Percentiles rank a stretch among this genome's conserved stretches.
phyloP scores from a whole-genome alignment of 306 rosid genomes.

The Cercis canadensis region DNA sequence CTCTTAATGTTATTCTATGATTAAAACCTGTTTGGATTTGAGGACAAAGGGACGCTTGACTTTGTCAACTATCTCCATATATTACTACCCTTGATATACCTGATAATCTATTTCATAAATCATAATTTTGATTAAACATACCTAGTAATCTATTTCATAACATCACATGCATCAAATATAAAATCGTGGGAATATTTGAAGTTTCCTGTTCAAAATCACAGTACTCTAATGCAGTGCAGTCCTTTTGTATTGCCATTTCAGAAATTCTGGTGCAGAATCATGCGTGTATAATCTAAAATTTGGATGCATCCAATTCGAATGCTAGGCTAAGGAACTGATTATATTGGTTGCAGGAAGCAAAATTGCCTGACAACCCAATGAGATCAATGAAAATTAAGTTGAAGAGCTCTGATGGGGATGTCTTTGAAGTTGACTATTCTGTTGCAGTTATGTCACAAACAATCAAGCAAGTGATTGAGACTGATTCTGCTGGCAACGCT shows the following conservation, averaged over 20 bases:
- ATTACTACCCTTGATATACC: too few species aligned
- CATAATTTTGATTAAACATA: conserved; percentile 2
- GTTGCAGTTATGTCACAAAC: conserved; percentile 84
- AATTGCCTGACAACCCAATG: conserved; percentile 25
- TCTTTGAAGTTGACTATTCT: conserved; percentile 72
- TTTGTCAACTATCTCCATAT: conserved; percentile 4
- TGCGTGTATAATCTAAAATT: not conserved
- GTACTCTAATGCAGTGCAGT: too few species aligned
- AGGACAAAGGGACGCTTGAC: conserved; percentile 12
- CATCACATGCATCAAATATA: too few species aligned
- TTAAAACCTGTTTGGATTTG: conserved; percentile 10
- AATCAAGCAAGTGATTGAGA: conserved; percentile 79
- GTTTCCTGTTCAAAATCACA: too few species aligned
- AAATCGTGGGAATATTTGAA: too few species aligned
- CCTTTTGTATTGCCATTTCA: too few species aligned
- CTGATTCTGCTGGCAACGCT: conserved; percentile 66
- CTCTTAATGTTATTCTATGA: not conserved
- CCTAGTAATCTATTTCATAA: not conserved
- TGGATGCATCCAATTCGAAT: not conserved
- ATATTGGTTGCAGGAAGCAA: conserved; percentile 33
- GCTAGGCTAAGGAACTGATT: not conserved
- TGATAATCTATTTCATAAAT: not conserved
- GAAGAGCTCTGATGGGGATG: conserved; percentile 78
- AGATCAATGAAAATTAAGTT: conserved; percentile 56
- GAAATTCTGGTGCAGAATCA: too few species aligned